These are phyloP conservation scores for Corylus avellana DNA, from an alignment of 306 rosid species.

Conservation along the genomic window DNA sequence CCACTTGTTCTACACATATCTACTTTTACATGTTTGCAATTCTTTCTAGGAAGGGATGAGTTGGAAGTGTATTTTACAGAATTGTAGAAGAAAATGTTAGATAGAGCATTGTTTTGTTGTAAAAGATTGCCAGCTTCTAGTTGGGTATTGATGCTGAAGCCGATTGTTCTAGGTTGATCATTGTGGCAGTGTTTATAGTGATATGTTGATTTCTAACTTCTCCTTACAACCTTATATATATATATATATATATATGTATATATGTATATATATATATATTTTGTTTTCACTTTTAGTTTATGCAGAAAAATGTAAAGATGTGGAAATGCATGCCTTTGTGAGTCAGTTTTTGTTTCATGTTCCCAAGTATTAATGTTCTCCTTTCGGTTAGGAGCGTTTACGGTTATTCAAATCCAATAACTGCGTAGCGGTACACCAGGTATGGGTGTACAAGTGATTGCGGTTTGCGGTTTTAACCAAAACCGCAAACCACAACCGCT, in stretches of 20 bases:
- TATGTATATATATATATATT: background rate
- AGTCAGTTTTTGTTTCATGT: too few relatives aligned
- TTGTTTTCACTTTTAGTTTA: too few relatives aligned
- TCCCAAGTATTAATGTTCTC: too few relatives aligned
- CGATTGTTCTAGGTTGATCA: background rate
- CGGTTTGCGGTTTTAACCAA: too few relatives aligned
- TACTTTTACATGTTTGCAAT: background rate
- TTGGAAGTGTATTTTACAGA: slow-evolving; percentile 19
- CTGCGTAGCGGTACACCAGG: too few relatives aligned
- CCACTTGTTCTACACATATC: slow-evolving; percentile 7
- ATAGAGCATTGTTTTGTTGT: slow-evolving; percentile 16
- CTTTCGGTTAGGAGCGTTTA: too few relatives aligned
- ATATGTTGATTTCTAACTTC: background rate
- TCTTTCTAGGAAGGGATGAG: slow-evolving; percentile 30
- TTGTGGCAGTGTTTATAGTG: slow-evolving; percentile 11
- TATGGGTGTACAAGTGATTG: too few relatives aligned
- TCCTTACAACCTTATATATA: background rate
- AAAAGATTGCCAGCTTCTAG: background rate
- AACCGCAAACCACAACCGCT: too few relatives aligned
- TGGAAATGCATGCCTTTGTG: too few relatives aligned
- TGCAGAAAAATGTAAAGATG: too few relatives aligned
- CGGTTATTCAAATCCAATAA: too few relatives aligned
- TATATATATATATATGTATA: too few relatives aligned
- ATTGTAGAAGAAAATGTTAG: slow-evolving; percentile 23
- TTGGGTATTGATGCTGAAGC: background rate